A percentile compares a stretch with the other conserved stretches of the same genome.
phyloP scores from a whole-genome alignment of 345 rosid genomes.

The Eucalyptus pauciflora region DNA sequence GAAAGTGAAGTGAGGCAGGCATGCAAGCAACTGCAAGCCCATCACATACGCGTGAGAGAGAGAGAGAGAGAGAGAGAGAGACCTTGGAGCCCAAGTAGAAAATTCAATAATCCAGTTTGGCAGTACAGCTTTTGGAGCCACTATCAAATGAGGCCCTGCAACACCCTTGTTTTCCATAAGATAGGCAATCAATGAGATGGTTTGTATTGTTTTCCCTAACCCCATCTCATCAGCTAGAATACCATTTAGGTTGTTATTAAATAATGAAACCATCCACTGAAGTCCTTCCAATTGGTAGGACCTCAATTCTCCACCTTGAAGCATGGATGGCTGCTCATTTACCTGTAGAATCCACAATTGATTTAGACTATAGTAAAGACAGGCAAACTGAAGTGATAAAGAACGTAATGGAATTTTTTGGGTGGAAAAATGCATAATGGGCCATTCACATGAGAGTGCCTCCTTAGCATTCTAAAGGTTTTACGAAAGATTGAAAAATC shows the following conservation, averaged over 20 bases:
- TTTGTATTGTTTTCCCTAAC: conserved; percentile 95
- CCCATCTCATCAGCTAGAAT: conserved; percentile 99
- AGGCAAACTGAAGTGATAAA: background rate
- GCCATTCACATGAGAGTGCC: background rate
- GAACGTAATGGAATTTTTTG: background rate
- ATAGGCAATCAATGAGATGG: conserved; percentile 85
- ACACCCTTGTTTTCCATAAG: conserved; percentile 84
- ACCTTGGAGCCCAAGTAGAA: conserved; percentile 90
- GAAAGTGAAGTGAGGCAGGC: background rate
- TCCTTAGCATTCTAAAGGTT: background rate
- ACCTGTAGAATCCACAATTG: conserved; percentile 35
- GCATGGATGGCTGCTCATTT: conserved; percentile 84
- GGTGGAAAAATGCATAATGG: background rate
- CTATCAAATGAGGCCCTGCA: conserved; percentile 88
- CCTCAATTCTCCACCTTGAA: conserved; percentile 91
- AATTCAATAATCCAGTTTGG: conserved; percentile 97
- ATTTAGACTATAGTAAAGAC: background rate
- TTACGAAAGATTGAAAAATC: background rate
- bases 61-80: background rate
- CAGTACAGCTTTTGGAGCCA: conserved; percentile 98
- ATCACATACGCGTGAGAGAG: background rate
- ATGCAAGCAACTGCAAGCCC: background rate
- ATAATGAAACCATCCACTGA: conserved; percentile 98
- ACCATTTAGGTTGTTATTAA: conserved; percentile 94
- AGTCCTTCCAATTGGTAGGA: conserved; percentile 95